Conservation (phyloP, 129 eudicot genomes). For the Smallanthus sonchifolius region DNA sequence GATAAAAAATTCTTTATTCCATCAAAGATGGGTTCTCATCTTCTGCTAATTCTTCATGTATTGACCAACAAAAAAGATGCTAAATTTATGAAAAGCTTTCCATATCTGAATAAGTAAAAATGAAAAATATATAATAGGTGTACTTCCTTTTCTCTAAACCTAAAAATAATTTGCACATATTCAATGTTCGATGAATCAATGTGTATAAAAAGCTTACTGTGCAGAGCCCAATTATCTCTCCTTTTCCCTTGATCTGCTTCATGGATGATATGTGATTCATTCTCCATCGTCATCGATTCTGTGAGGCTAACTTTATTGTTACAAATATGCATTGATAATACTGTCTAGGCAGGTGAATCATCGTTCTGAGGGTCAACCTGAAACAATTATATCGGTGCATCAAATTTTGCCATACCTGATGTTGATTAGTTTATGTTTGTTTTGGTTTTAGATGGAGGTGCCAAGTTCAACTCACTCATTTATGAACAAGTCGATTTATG, state of each 20-base stretch:
- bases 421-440: neutral
- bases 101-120: neutral
- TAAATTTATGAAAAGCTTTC: neutral
- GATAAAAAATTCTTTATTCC: conserved; percentile 24
- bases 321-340: neutral
- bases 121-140: neutral
- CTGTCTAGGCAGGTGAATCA: conserved; percentile 23
- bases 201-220: conserved; percentile 2
- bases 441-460: neutral
- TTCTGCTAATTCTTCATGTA: neutral
- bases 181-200: neutral
- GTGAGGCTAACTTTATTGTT: neutral
- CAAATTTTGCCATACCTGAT: neutral
- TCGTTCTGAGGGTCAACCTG: conserved; percentile 28
- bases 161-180: neutral
- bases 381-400: neutral
- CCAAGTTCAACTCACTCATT: too few species aligned
- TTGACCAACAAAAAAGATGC: neutral
- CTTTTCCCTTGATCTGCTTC: conserved; percentile 14
- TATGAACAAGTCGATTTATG: neutral
- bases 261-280: neutral
- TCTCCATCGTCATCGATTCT: neutral
- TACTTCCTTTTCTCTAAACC: neutral
- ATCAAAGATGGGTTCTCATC: neutral
- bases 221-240: neutral